Conservation (phyloP, 1,139 yeast genomes). For the Yamadazyma trypodendri region DNA sequence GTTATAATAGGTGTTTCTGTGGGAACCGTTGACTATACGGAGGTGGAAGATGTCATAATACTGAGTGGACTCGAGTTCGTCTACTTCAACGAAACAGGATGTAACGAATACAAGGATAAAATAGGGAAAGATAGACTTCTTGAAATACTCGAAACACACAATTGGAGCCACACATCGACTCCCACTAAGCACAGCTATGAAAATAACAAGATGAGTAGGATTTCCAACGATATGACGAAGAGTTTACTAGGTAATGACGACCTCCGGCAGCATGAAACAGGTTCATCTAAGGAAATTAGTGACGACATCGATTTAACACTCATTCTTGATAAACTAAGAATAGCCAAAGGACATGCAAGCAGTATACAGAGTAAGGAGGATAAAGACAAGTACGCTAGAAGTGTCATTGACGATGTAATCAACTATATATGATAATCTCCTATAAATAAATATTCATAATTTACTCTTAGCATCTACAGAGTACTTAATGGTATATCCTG, state of each 20-base stretch:
- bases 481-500: conserved; percentile 50
- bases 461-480: conserved; percentile 13
- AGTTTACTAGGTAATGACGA: conserved; percentile 19
- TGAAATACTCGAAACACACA: conserved; percentile 41
- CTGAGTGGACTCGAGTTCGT: conserved; percentile 34
- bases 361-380: conserved; percentile 21
- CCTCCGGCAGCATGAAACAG: no score
- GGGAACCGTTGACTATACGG: conserved; percentile 14
- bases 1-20: conserved; percentile 24
- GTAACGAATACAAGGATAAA: conserved; percentile 27
- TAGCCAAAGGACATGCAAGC: conserved; percentile 30
- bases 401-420: conserved; percentile 36
- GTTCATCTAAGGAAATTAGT: neutral
- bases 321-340: conserved; percentile 27
- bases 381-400: conserved; percentile 30
- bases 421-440: conserved; percentile 27
- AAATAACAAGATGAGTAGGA: conserved; percentile 20
- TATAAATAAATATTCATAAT: conserved; percentile 11
- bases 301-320: conserved; percentile 24
- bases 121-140: conserved; percentile 29
- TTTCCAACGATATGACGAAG: conserved; percentile 26
- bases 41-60: conserved; percentile 30
- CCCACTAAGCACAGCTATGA: conserved; percentile 13
- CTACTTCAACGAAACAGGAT: conserved; percentile 22
- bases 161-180: conserved; percentile 31